Evolutionary conservation across 2,329 filamentous ascomycete genomes (phyloP).

Genomic region (Sporothrix phasma): DNA sequence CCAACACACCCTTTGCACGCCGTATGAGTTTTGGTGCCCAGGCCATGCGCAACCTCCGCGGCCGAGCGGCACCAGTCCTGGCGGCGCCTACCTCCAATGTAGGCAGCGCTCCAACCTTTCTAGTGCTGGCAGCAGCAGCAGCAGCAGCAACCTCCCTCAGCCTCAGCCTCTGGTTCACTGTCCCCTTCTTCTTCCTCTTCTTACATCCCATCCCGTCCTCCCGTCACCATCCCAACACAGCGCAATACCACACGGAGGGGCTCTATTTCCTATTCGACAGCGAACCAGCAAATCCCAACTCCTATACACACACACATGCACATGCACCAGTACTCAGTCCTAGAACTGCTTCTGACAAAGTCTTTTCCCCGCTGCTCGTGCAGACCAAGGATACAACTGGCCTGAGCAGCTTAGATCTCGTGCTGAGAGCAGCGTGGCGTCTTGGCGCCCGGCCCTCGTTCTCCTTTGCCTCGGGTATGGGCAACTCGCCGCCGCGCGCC

Average conservation of each 20-base stretch:
- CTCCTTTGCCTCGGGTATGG: constrained; percentile 40
- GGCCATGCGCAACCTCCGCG: constrained; percentile 61
- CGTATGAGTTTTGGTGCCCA: constrained; percentile 85
- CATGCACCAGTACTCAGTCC: constrained; percentile 24
- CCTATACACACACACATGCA: too few species aligned
- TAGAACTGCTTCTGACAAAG: constrained; percentile 56
- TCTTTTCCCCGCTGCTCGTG: constrained; percentile 38
- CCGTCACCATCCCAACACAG: neutral
- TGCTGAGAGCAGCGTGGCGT: constrained; percentile 64
- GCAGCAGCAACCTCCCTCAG: constrained; percentile 14
- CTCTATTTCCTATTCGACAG: constrained; percentile 17
- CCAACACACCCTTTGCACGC: constrained; percentile 66
- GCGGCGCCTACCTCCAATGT: constrained; percentile 42
- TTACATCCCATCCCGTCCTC: neutral
- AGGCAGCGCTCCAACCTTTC: constrained; percentile 36
- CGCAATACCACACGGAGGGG: neutral
- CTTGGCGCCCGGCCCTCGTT: constrained; percentile 49
- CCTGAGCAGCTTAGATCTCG: constrained; percentile 88
- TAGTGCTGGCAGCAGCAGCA: constrained; percentile 25
- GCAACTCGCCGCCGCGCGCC: constrained; percentile 34
- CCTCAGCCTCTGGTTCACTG: neutral
- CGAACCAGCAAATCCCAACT: too few species aligned
- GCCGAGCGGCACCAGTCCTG: constrained; percentile 46
- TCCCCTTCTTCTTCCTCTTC: neutral
- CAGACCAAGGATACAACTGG: constrained; percentile 95